These are phyloP conservation scores for Lathyrus aphaca DNA, from an alignment of 306 rosid species.

Conservation along the genomic window DNA sequence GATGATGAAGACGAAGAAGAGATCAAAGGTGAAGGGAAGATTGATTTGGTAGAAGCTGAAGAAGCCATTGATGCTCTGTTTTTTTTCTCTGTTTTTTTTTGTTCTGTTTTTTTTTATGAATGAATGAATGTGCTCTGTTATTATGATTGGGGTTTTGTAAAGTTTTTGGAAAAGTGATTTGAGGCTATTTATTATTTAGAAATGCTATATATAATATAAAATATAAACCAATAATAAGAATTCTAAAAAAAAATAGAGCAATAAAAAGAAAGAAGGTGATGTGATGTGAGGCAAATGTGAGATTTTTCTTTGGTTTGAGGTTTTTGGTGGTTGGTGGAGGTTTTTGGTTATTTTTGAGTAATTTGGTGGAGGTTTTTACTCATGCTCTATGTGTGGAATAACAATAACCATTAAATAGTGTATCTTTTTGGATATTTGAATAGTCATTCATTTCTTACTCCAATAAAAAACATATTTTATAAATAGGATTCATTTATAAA, in stretches of 20 bases:
- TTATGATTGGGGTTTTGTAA: neutral
- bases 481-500: too few relatives aligned
- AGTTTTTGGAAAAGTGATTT: neutral
- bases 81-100: neutral
- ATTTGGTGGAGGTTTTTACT: conserved; percentile 5
- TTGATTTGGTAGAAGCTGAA: conserved; percentile 48
- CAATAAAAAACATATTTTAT: neutral
- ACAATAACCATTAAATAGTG: neutral
- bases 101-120: neutral
- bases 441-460: neutral
- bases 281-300: neutral
- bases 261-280: neutral
- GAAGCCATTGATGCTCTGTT: conserved; percentile 54
- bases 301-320: neutral
- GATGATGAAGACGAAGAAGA: conserved; percentile 1
- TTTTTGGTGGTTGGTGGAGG: neutral
- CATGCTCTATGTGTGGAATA: conserved; percentile 3
- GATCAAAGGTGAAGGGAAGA: conserved; percentile 29
- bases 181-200: neutral
- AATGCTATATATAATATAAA: conserved; percentile 29
- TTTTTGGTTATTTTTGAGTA: neutral
- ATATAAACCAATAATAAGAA: conserved; percentile 3
- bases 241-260: neutral
- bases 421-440: neutral
- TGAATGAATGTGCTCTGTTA: neutral